phyloP scores from a whole-genome alignment of 1,284 basidiomycete genomes.

The Polyporus tsugae region DNA sequence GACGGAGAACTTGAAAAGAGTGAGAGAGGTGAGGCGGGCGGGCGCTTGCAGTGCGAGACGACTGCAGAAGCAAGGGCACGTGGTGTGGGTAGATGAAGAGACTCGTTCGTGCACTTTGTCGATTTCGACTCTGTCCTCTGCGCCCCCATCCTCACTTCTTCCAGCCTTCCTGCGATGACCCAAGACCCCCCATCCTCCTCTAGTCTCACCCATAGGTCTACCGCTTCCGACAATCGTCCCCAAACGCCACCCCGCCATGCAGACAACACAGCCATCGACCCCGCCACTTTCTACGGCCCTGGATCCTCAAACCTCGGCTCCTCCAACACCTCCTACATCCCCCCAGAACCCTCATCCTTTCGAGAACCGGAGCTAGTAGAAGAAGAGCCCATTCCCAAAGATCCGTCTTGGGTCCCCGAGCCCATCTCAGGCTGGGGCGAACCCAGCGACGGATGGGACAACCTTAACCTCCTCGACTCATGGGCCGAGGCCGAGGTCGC shows the following conservation, averaged over 20 bases:
- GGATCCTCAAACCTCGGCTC: constrained; percentile 35
- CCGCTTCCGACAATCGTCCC: constrained; percentile 20
- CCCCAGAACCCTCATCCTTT: constrained; percentile 44
- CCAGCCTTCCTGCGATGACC: constrained; percentile 17
- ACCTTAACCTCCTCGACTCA: constrained; percentile 9
- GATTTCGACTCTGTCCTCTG: background rate
- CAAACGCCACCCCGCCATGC: constrained; percentile 18
- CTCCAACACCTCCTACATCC: constrained; percentile 42
- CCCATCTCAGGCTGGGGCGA: constrained; percentile 29
- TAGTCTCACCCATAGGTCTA: constrained; percentile 17
- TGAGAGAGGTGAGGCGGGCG: too few species aligned
- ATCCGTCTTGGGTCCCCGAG: constrained; percentile 21
- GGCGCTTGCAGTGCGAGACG: too few species aligned
- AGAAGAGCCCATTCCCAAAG: constrained; percentile 42
- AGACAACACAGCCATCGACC: constrained; percentile 21
- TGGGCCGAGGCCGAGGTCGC: constrained; percentile 33
- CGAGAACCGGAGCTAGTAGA: constrained; percentile 56
- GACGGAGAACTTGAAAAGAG: too few species aligned
- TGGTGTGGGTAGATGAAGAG: too few species aligned
- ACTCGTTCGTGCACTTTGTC: background rate
- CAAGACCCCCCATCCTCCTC: constrained; percentile 21
- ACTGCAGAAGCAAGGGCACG: too few species aligned
- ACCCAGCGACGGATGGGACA: constrained; percentile 29
- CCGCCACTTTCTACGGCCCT: constrained; percentile 28
- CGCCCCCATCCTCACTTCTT: too few species aligned